Percentiles rank a stretch among this genome's conserved stretches.
Evolutionary conservation across 2,329 filamentous ascomycete genomes (phyloP).

Genomic region (Teratosphaeria zuluensis): DNA sequence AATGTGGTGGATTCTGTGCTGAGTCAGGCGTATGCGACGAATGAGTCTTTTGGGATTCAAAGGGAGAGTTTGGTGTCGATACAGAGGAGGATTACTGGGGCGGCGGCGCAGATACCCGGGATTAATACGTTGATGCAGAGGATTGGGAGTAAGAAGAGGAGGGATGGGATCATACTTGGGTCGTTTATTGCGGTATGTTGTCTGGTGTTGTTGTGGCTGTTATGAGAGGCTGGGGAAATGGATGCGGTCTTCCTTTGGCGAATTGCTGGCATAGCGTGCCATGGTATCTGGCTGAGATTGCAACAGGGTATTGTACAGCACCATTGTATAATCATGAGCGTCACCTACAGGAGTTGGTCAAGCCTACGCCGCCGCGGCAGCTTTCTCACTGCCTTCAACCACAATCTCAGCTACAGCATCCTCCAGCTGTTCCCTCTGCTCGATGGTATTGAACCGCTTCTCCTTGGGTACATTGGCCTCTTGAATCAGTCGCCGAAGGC

Average conservation of each 20-base stretch:
- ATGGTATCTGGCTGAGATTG: neutral
- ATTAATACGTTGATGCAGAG: conserved; percentile 84
- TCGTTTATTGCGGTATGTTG: conserved; percentile 88
- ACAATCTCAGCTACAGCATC: conserved; percentile 8
- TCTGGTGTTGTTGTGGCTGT: conserved; percentile 71
- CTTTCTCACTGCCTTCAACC: neutral
- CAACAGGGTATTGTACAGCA: neutral
- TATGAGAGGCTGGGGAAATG: conserved; percentile 31
- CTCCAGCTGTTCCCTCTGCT: conserved; percentile 34
- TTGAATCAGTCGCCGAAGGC: conserved; percentile 51
- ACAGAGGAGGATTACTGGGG: conserved; percentile 79
- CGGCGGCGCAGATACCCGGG: conserved; percentile 83
- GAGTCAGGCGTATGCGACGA: conserved; percentile 91
- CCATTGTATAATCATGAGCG: neutral
- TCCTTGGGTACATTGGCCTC: conserved; percentile 37
- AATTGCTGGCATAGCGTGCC: neutral
- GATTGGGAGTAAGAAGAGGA: conserved; percentile 89
- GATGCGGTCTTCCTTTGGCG: neutral
- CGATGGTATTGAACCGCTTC: conserved; percentile 23
- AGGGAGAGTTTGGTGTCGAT: conserved; percentile 80
- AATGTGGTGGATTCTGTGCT: conserved; percentile 82
- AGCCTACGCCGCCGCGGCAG: neutral
- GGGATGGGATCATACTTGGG: conserved; percentile 89
- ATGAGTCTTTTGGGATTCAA: conserved; percentile 81
- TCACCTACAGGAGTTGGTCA: neutral